Conservation (phyloP, 2,329 filamentous ascomycete species). For the Bipolaris sorokiniana region DNA sequence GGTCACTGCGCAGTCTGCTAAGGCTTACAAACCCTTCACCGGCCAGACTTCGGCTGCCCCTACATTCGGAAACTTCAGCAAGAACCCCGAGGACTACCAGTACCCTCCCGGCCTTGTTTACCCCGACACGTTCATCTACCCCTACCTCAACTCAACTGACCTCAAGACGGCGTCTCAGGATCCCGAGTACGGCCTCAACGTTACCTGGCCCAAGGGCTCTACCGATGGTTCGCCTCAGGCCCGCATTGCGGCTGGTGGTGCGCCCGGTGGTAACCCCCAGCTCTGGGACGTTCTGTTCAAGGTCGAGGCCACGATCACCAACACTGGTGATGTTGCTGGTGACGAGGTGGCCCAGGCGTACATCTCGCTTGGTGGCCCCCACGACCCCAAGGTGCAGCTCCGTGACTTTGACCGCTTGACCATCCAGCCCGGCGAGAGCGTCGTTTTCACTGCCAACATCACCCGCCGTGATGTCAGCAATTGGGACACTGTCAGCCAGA, state of each 20-base stretch:
- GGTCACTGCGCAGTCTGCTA: slow-evolving; percentile 59
- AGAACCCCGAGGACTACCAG: slow-evolving; percentile 67
- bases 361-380: slow-evolving; percentile 77
- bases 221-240: slow-evolving; percentile 64
- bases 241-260: slow-evolving; percentile 68
- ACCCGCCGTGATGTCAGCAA: slow-evolving; percentile 84
- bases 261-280: slow-evolving; percentile 63
- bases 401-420: slow-evolving; percentile 81
- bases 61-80: slow-evolving; percentile 68
- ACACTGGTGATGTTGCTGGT: slow-evolving; percentile 69
- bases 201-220: slow-evolving; percentile 64
- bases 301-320: slow-evolving; percentile 71
- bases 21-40: slow-evolving; percentile 63
- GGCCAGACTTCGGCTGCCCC: slow-evolving; percentile 70
- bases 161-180: slow-evolving; percentile 64
- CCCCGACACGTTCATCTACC: slow-evolving; percentile 69
- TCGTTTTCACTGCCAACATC: slow-evolving; percentile 70
- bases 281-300: slow-evolving; percentile 74
- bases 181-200: slow-evolving; percentile 64
- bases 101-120: slow-evolving; percentile 67
- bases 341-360: slow-evolving; percentile 79
- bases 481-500: slow-evolving; percentile 80
- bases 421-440: slow-evolving; percentile 71
- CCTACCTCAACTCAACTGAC: slow-evolving; percentile 70
- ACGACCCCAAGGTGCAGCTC: slow-evolving; percentile 70